A percentile compares a stretch with the other conserved stretches of the same genome.
These are phyloP conservation scores for Neonectria magnoliae DNA, from an alignment of 2,329 filamentous ascomycete species.

Conservation along the genomic window DNA sequence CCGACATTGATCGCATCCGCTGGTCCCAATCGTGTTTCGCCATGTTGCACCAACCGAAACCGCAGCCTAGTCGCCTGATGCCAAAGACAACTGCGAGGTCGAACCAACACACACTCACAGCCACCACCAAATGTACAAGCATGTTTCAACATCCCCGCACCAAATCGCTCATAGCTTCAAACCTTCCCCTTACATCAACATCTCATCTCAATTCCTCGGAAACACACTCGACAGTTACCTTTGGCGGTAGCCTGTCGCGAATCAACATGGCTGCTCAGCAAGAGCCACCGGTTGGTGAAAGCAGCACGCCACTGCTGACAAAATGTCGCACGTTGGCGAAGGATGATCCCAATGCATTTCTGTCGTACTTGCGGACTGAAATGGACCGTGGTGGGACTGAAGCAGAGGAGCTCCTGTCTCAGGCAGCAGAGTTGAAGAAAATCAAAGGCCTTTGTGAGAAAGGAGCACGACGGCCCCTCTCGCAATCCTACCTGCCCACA, in stretches of 20 bases:
- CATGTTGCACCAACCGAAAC: background rate
- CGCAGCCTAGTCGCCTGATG: background rate
- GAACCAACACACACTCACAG: background rate
- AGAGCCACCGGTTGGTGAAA: background rate
- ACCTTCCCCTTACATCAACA: background rate
- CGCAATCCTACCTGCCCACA: slow-evolving; percentile 34
- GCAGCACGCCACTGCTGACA: background rate
- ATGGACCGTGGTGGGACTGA: background rate
- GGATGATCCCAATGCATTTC: background rate
- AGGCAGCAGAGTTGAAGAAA: background rate
- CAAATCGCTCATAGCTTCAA: background rate
- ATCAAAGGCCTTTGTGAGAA: slow-evolving; percentile 5
- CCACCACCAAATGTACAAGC: background rate
- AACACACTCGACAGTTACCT: background rate
- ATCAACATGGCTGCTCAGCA: background rate
- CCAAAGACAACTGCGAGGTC: background rate
- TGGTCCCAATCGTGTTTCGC: too few relatives aligned
- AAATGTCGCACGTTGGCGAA: background rate
- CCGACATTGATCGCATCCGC: background rate
- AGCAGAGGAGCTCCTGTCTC: background rate
- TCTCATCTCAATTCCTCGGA: background rate
- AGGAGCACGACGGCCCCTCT: slow-evolving; percentile 18
- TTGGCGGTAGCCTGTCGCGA: background rate
- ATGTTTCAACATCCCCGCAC: background rate
- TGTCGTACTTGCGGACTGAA: background rate